Base-by-base conservation (phyloP, 176 grass and related monocot genomes). In the Bonia amplexicaulis region DNA sequence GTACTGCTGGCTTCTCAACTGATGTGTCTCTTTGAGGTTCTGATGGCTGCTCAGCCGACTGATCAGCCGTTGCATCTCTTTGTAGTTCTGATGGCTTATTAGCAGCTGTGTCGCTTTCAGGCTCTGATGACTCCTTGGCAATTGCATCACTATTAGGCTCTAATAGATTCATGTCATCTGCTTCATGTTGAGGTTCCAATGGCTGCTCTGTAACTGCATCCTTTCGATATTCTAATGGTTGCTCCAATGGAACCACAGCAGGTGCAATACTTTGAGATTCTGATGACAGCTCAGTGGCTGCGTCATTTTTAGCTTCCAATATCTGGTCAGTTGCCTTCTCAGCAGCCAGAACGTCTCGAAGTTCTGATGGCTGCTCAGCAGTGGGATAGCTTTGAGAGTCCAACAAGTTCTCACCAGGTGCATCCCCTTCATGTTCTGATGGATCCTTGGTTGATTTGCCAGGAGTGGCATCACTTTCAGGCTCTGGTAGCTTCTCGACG, bases 171-270 rank as follows among this genome's bases (percentile, higher is more conserved):
- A 23, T 54, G 26, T 26, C 42, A 84, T 83, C 51, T 69, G 70
- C 75, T 62, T 85, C 13, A 53, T 74, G n/a, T 19, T 73, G 74
- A 87, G 66, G 80, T 79, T 80, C 69, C 68, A 84, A 67, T 45
- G n/a, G 42, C 6, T 87, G 74, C 37, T 76, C 83, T 13, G 7
- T 72, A 60, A 40, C n/a, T 31, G 31, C 80, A 67, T 73, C 67
- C 48, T 60, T 13, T 57, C 15, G 74, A 73, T 27, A 16, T 83
- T 87, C 73, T 66, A 63, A 73, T 78, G 27, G 73, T 66, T 83
- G 79, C 47, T 85, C 69, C 22, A 7, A 20, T 51, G 51, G 41
- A 81, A 85, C 52, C 63, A 76, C 40, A 44, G 8, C 16, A 59
- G 16, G 77, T 85, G 69, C 61, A 60, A 23, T 33, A 10, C 27